These are phyloP conservation scores for Blastobotrys arbuscula DNA, from an alignment of 1,139 yeast genomes.

Conservation along the genomic window DNA sequence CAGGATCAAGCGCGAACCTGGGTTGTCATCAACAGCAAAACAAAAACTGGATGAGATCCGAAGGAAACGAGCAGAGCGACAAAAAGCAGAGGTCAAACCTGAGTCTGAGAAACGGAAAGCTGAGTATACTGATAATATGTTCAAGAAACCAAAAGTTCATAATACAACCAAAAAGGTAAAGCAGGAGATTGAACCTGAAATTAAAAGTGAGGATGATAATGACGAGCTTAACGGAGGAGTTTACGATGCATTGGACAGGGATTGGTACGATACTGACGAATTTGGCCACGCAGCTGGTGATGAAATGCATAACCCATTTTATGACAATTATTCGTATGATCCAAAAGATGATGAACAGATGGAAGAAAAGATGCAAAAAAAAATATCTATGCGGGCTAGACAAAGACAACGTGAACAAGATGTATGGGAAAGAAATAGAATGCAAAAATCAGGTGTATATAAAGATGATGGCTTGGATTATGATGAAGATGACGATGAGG, in stretches of 20 bases:
- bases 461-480: conserved; percentile 19
- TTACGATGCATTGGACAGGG: conserved; percentile 30
- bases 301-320: conserved; percentile 34
- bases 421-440: conserved; percentile 37
- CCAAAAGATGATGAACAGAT: conserved; percentile 26
- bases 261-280: conserved; percentile 38
- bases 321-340: conserved; percentile 24
- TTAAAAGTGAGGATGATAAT: background rate
- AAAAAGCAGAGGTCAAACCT: background rate
- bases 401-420: conserved; percentile 34
- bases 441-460: conserved; percentile 36
- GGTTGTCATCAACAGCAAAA: conserved; percentile 22
- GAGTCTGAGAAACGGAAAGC: background rate
- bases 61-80: conserved; percentile 12
- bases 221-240: conserved; percentile 16
- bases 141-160: background rate
- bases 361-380: conserved; percentile 29
- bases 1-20: background rate
- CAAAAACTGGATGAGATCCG: conserved; percentile 23
- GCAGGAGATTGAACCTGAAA: conserved; percentile 3
- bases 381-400: conserved; percentile 29
- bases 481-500: conserved; percentile 32
- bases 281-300: conserved; percentile 35
- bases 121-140: background rate
- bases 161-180: background rate